Base-by-base conservation (phyloP, 1,284 basidiomycete genomes). In the Marasmius fiardii region DNA sequence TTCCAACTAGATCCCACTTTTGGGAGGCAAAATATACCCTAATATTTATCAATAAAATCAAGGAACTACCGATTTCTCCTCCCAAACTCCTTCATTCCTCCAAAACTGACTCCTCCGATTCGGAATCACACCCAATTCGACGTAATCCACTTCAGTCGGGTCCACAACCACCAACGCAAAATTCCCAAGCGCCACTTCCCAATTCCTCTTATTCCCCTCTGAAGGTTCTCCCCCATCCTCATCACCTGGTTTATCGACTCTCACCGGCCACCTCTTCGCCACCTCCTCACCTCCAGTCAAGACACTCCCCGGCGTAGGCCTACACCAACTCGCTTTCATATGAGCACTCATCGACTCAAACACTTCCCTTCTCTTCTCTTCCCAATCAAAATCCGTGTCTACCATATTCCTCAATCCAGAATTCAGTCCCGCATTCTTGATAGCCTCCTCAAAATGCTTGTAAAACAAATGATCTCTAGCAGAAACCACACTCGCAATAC, bases 151-250 rank as follows among this genome's bases (percentile, higher is more conserved):
- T 55, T 81, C 75, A 1, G 68, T 63, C 3, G 88, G 85, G 59
- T 90, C 86, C 37, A 90, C 69, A 14, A 88, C 61, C 41, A 90
- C 64, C 63, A 90, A 65, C 10, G 83, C 80, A 62, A 89, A 90
- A 63, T 87, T 86, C 12, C 66, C 60, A 55, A 86, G 66, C 23
- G 88, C 83, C 18, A 58, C 66, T 53, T 79, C 74, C 73, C 78
- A 73, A 55, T 78, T 72, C 65, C 63, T 69, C 59, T 67, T 74
- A 58, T 67, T 65, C 52, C n/a, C 61, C 43, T 68, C 72, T 21
- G 74, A 70, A 14, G 80, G 67, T 31, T 60, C 68, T 23, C 61
- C 57, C 47, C 43, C 47, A 26, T 53, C 33, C 28, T 51, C 47
- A 18, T 49, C n/a, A 10, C 47, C 49, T 8, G 74, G 74, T 56